phyloP scores from a whole-genome alignment of 164 flowering plant genomes.

The Cinnamomum chago region DNA sequence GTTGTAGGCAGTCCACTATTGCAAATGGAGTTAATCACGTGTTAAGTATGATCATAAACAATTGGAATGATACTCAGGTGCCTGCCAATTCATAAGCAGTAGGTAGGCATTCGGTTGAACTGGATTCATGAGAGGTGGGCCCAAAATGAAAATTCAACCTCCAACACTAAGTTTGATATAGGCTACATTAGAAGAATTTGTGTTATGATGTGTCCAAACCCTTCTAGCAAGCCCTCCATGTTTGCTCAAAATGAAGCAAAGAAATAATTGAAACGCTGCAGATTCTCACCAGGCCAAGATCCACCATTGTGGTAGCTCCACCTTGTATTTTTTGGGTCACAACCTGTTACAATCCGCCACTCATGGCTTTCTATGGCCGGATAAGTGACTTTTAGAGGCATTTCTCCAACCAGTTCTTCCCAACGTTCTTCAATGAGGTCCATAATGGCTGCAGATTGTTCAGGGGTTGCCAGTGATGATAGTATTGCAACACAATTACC shows the following conservation, averaged over 20 bases:
- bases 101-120: too few relatives aligned
- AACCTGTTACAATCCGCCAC: constrained; percentile 76
- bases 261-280: background rate
- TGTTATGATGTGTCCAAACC: too few relatives aligned
- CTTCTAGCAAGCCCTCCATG: too few relatives aligned
- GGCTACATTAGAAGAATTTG: too few relatives aligned
- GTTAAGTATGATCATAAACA: too few relatives aligned
- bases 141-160: too few relatives aligned
- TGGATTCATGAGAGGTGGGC: too few relatives aligned
- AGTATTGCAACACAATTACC: constrained; percentile 85
- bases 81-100: too few relatives aligned
- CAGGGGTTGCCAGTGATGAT: constrained; percentile 83
- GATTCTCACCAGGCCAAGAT: constrained; percentile 77
- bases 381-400: constrained; percentile 78
- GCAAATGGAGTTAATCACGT: too few relatives aligned
- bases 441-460: constrained; percentile 78
- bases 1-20: too few relatives aligned
- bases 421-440: constrained; percentile 82
- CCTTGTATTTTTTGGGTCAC: constrained; percentile 81
- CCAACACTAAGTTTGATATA: too few relatives aligned
- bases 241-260: background rate
- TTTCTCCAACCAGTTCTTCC: constrained; percentile 80
- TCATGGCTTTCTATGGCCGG: constrained; percentile 87
- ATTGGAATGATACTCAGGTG: too few relatives aligned
- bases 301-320: constrained; percentile 98